Conservation (phyloP, 345 rosid genomes). For the Eutrema heterophyllum region DNA sequence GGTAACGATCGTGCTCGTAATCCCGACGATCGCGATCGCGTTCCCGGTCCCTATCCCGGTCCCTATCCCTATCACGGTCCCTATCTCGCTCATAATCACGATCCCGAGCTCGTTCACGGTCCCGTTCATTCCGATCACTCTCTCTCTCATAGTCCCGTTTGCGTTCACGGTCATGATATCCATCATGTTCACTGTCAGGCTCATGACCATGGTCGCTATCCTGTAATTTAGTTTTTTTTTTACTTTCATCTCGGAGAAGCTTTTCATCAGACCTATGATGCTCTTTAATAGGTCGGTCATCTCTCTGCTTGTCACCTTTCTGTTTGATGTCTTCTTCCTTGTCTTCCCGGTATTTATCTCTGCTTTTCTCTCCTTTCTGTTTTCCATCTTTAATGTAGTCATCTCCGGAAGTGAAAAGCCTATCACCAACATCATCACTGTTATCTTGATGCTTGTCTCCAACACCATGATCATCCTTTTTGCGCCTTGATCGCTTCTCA, state of each 20-base stretch:
- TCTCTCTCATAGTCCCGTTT: slow-evolving; percentile 23
- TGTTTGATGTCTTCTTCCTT: slow-evolving; percentile 55
- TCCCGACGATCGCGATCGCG: slow-evolving; percentile 36
- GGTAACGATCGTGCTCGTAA: slow-evolving; percentile 35
- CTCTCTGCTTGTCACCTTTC: slow-evolving; percentile 59
- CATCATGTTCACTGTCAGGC: slow-evolving; percentile 37
- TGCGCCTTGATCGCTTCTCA: slow-evolving; percentile 64
- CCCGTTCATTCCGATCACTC: slow-evolving; percentile 30
- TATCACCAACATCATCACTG: slow-evolving; percentile 43
- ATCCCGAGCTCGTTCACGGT: slow-evolving; percentile 37
- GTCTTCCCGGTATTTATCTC: slow-evolving; percentile 57
- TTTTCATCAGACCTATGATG: slow-evolving; percentile 55
- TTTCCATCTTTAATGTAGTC: slow-evolving; percentile 55
- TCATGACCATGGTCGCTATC: slow-evolving; percentile 41
- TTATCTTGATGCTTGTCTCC: slow-evolving; percentile 59
- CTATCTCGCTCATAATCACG: slow-evolving; percentile 36
- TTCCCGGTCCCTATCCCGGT: slow-evolving; percentile 28
- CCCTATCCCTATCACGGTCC: slow-evolving; percentile 30
- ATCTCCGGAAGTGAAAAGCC: slow-evolving; percentile 34
- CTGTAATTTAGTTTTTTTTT: slow-evolving; percentile 57
- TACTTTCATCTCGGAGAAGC: slow-evolving; percentile 50
- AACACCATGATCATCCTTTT: slow-evolving; percentile 55
- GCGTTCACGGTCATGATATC: slow-evolving; percentile 26
- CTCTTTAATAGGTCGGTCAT: slow-evolving; percentile 59
- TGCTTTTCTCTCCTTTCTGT: slow-evolving; percentile 57